These are phyloP conservation scores for Aspergillus pseudoterreus DNA, from an alignment of 2,329 filamentous ascomycete species.

Conservation along the genomic window DNA sequence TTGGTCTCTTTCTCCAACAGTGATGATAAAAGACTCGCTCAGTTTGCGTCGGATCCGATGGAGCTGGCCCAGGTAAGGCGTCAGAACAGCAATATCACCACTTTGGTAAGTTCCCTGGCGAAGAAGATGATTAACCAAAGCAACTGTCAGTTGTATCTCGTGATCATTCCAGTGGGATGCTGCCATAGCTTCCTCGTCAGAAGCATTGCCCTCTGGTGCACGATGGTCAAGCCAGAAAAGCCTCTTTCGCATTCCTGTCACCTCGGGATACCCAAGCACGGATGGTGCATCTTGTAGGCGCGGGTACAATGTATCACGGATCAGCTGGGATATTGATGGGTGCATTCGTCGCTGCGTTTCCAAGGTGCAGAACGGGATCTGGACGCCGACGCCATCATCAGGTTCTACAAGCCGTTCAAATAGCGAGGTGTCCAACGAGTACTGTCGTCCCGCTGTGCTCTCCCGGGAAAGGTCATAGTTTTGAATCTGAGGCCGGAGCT, in stretches of 20 bases:
- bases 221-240: slow-evolving; percentile 54
- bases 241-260: slow-evolving; percentile 46
- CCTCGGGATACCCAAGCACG: slow-evolving; percentile 36
- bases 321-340: slow-evolving; percentile 57
- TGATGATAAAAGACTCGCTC: slow-evolving; percentile 53
- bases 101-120: slow-evolving; percentile 59
- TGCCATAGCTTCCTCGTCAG: slow-evolving; percentile 20
- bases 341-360: slow-evolving; percentile 64
- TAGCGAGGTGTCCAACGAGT: slow-evolving; percentile 47
- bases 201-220: slow-evolving; percentile 34
- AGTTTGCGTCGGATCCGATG: slow-evolving; percentile 43
- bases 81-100: slow-evolving; percentile 67
- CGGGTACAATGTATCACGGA: slow-evolving; percentile 58
- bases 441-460: slow-evolving; percentile 32
- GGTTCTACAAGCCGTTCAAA: slow-evolving; percentile 50
- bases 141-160: slow-evolving; percentile 62
- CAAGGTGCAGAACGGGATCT: slow-evolving; percentile 43
- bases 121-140: slow-evolving; percentile 62
- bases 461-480: slow-evolving; percentile 35
- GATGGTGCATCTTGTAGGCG: slow-evolving; percentile 49
- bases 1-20: slow-evolving; percentile 60
- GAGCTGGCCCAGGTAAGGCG: slow-evolving; percentile 56
- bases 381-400: slow-evolving; percentile 10
- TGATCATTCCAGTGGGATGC: slow-evolving; percentile 48
- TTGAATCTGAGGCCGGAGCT: slow-evolving; percentile 40